Conservation (phyloP, 495 filamentous ascomycete species). For the Cercophora newfieldiana region DNA sequence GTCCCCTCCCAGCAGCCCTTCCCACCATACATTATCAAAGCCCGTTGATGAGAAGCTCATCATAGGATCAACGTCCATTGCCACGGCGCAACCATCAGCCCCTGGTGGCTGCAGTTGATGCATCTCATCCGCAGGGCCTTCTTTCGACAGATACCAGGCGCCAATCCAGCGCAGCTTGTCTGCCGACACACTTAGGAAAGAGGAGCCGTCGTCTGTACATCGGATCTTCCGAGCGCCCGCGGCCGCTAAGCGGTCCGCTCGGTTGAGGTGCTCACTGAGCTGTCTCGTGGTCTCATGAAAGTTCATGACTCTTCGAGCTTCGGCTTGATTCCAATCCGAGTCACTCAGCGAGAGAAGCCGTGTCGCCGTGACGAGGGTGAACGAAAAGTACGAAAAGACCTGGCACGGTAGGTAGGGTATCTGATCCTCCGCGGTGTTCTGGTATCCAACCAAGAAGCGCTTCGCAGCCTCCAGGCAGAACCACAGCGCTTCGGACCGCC, state of each 20-base stretch:
- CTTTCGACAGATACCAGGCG: constrained; percentile 26
- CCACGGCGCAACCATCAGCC: neutral
- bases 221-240: constrained; percentile 21
- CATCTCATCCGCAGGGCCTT: constrained; percentile 14
- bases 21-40: constrained; percentile 20
- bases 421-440: constrained; percentile 15
- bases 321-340: constrained; percentile 26
- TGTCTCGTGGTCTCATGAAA: constrained; percentile 10
- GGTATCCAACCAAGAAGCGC: constrained; percentile 19
- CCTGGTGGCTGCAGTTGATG: neutral
- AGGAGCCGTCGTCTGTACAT: constrained; percentile 12
- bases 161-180: constrained; percentile 30
- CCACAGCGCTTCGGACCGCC: constrained; percentile 26
- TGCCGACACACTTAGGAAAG: constrained; percentile 14
- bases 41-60: neutral
- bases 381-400: constrained; percentile 18
- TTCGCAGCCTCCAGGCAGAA: constrained; percentile 20
- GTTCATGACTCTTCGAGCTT: constrained; percentile 21
- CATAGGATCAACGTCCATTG: neutral
- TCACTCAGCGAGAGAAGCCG: constrained; percentile 24
- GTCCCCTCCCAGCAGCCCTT: constrained; percentile 14
- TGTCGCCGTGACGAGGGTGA: constrained; percentile 23
- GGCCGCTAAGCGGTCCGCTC: constrained; percentile 16
- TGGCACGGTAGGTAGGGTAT: constrained; percentile 20
- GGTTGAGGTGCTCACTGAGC: constrained; percentile 18